Evolutionary conservation across 352 stramenopile species (phyloP).

Genomic region (Halophytophthora polymorphica): DNA sequence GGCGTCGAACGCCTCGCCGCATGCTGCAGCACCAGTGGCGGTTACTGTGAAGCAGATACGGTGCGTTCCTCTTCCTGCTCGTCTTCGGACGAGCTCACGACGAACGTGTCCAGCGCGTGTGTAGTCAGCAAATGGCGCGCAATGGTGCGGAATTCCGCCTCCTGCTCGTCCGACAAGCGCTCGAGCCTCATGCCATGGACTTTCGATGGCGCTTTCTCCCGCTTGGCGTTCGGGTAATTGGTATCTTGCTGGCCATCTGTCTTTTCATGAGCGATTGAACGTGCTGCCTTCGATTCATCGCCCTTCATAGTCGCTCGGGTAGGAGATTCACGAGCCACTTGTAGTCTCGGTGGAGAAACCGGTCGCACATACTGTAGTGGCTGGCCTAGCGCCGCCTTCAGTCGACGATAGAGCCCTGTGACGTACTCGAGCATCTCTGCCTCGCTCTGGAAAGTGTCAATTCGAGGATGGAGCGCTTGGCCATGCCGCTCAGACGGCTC

Average conservation of each 20-base stretch:
- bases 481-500: background rate
- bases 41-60: no score
- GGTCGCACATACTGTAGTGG: background rate
- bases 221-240: background rate
- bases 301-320: no score
- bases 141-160: constrained; percentile 40
- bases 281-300: background rate
- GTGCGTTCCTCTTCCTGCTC: constrained; percentile 7
- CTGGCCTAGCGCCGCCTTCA: constrained; percentile 22
- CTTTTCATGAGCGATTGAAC: background rate
- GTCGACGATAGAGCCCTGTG: constrained; percentile 26
- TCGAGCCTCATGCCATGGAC: background rate
- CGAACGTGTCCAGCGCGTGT: constrained; percentile 19
- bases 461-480: constrained; percentile 16
- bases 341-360: background rate
- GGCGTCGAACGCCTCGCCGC: no score
- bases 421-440: constrained; percentile 29
- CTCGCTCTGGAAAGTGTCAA: constrained; percentile 29
- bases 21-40: no score
- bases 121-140: constrained; percentile 28
- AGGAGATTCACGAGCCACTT: background rate
- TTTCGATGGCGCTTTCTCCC: background rate
- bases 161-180: constrained; percentile 17
- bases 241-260: no score
- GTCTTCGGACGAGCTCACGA: constrained; percentile 34